A percentile compares a stretch with the other conserved stretches of the same genome.
phyloP scores from a whole-genome alignment of 441 rosid genomes.

The Adansonia rubrostipa region DNA sequence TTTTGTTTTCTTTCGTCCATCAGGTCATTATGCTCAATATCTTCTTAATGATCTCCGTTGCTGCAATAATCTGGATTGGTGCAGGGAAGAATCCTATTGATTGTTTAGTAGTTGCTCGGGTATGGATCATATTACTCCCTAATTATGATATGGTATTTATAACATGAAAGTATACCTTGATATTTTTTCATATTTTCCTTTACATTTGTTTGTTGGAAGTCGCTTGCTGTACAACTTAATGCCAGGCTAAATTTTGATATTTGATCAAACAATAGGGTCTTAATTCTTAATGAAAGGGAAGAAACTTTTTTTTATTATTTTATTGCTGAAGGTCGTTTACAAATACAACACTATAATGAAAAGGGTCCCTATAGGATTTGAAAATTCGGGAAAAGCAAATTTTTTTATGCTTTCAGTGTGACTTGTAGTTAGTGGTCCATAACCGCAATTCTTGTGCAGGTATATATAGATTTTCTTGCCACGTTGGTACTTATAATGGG shows the following conservation, averaged over 20 bases:
- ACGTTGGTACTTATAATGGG: slow-evolving; percentile 52
- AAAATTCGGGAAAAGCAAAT: not conserved
- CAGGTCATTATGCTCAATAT: slow-evolving; percentile 10
- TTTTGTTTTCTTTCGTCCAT: slow-evolving; percentile 5
- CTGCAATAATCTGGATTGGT: slow-evolving; percentile 60
- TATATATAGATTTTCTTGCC: slow-evolving; percentile 53
- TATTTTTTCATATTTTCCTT: not conserved
- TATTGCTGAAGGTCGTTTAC: not conserved
- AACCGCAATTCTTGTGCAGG: slow-evolving; percentile 42
- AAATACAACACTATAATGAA: not conserved
- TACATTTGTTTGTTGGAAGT: not conserved
- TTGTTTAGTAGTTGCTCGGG: slow-evolving; percentile 54
- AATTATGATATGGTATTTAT: not conserved
- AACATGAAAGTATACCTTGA: not conserved
- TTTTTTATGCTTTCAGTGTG: not conserved
- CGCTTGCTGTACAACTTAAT: not conserved
- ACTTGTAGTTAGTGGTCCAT: not conserved
- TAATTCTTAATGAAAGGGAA: not conserved
- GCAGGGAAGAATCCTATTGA: slow-evolving; percentile 41
- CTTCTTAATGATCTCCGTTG: slow-evolving; percentile 31
- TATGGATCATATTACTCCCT: slow-evolving; percentile 33
- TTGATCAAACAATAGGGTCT: not conserved
- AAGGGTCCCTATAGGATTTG: not conserved
- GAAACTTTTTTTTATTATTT: not conserved
- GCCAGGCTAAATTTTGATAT: not conserved